These are phyloP conservation scores for Bolboschoenoplectus hybrid DNA, from an alignment of 202 grass and related monocot genomes.

Conservation along the genomic window DNA sequence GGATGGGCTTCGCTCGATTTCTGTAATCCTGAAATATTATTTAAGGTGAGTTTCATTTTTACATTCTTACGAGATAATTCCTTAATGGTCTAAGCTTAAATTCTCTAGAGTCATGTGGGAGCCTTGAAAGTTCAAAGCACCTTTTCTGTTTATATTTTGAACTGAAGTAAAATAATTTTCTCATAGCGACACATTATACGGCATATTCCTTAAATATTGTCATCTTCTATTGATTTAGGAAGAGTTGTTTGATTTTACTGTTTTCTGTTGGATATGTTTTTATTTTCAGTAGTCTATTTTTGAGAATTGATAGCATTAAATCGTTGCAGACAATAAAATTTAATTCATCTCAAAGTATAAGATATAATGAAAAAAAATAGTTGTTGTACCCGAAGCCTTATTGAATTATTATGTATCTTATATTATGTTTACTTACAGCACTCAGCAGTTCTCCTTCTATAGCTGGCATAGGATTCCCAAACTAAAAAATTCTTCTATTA, in stretches of 20 bases:
- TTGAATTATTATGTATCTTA: background rate
- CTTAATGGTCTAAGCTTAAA: background rate
- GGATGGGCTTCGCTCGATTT: background rate
- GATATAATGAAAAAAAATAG: background rate
- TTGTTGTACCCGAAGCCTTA: background rate
- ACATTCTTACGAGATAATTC: background rate
- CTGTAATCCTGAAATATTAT: background rate
- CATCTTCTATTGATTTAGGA: background rate
- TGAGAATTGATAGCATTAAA: background rate
- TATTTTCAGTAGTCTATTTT: background rate
- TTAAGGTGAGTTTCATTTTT: conserved; percentile 23
- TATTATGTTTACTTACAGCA: background rate
- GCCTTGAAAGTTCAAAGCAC: background rate
- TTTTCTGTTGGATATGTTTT: conserved; percentile 9
- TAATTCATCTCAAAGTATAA: conserved; percentile 9
- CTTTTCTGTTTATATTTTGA: background rate
- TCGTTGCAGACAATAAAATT: background rate
- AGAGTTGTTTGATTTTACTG: background rate
- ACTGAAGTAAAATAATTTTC: conserved; percentile 21
- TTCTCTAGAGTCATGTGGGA: background rate
- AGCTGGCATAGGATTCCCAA: background rate
- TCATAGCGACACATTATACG: background rate
- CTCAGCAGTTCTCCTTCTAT: background rate
- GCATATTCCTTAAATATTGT: background rate
- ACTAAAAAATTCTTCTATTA: background rate